A percentile compares a stretch with the other conserved stretches of the same genome.
Evolutionary conservation across 2,329 filamentous ascomycete genomes (phyloP).

Genomic region (Sarocladiaceae sp.): DNA sequence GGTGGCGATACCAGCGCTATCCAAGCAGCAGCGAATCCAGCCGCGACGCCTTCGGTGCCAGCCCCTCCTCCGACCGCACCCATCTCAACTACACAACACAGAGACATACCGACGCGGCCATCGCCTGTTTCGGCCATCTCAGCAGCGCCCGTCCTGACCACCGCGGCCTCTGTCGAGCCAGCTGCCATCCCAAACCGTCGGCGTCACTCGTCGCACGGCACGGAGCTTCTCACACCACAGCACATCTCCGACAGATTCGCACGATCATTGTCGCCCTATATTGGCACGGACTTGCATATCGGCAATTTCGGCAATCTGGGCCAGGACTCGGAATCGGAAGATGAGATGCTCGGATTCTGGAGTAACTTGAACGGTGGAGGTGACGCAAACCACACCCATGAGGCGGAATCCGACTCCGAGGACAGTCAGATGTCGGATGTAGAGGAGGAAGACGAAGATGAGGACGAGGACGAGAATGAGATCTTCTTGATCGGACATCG

Average conservation of each 20-base stretch:
- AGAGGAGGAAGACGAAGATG: constrained; percentile 42
- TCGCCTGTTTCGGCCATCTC: constrained; percentile 13
- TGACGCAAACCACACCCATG: constrained; percentile 42
- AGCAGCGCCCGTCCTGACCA: neutral
- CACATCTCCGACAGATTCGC: constrained; percentile 36
- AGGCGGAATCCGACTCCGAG: constrained; percentile 42
- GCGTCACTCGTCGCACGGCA: constrained; percentile 34
- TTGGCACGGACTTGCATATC: constrained; percentile 20
- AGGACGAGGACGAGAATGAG: constrained; percentile 44
- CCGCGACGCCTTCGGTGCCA: neutral
- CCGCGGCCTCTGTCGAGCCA: neutral
- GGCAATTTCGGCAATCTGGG: constrained; percentile 18
- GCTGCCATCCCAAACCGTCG: constrained; percentile 24
- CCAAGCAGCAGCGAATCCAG: neutral
- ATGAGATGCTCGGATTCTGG: constrained; percentile 58
- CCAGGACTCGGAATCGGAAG: constrained; percentile 44
- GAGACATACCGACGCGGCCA: constrained; percentile 16
- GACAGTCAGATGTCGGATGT: constrained; percentile 33
- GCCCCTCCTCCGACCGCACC: neutral
- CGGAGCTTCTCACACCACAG: constrained; percentile 27
- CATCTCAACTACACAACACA: neutral
- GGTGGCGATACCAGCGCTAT: constrained; percentile 30
- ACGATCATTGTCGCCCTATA: constrained; percentile 39
- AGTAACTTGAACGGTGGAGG: constrained; percentile 37
- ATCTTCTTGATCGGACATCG: constrained; percentile 48